phyloP scores from a whole-genome alignment of 495 filamentous ascomycete genomes.

The Lichenothelia convexa region DNA sequence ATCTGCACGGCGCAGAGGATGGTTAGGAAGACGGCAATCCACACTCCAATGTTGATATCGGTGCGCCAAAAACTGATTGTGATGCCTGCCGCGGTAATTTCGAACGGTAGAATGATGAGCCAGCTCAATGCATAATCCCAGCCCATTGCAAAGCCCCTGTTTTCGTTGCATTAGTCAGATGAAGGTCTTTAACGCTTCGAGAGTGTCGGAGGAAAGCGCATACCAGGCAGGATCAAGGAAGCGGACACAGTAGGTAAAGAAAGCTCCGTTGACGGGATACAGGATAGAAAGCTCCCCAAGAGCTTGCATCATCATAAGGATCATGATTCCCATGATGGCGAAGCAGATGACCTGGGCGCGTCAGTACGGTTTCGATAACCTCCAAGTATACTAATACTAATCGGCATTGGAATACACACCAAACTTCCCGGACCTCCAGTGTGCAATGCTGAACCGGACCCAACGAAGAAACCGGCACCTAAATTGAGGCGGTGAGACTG shows the following conservation, averaged over 20 bases:
- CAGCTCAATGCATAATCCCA: conserved; percentile 26
- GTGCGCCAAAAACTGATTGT: conserved; percentile 39
- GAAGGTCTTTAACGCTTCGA: too few species aligned
- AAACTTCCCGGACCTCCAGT: conserved; percentile 34
- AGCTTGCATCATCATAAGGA: conserved; percentile 24
- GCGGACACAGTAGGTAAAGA: conserved; percentile 13
- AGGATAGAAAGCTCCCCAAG: conserved; percentile 30
- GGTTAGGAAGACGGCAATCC: conserved; percentile 37
- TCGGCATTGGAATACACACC: too few species aligned
- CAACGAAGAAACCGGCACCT: conserved; percentile 40
- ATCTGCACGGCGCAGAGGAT: conserved; percentile 17
- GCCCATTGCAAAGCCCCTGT: conserved; percentile 28
- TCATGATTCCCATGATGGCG: conserved; percentile 19
- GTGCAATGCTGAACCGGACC: conserved; percentile 29
- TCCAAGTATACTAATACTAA: too few species aligned
- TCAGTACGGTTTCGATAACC: too few species aligned
- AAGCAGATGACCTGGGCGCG: conserved; percentile 6
- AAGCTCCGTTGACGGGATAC: conserved; percentile 17
- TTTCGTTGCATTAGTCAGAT: conserved; percentile 31
- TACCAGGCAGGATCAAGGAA: conserved; percentile 15
- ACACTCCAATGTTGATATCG: conserved; percentile 34
- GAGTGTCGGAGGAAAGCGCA: too few species aligned
- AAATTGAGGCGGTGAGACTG: too few species aligned
- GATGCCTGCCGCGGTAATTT: conserved; percentile 19
- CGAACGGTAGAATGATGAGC: conserved; percentile 18